Evolutionary conservation across 2,329 filamentous ascomycete genomes (phyloP), one percentile per base, ranked within the genome.

Genomic region (Trichophyton schoenleinii): DNA sequence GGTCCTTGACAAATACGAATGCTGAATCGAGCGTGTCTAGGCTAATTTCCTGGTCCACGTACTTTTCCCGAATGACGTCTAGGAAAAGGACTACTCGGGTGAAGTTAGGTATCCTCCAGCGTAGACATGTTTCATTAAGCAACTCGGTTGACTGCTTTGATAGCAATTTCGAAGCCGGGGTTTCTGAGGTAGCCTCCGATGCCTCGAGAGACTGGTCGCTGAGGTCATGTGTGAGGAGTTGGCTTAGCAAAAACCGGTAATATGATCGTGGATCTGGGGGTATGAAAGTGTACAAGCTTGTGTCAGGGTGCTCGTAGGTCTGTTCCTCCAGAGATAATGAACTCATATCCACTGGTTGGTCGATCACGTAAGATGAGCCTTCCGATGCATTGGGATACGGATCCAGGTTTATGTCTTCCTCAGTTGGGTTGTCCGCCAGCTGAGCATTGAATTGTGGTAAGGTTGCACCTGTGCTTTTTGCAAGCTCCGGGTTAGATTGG

Each of bases 71-170:
- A 5, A 90, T 82, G 61, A 95, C 88, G 75, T 97, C 94, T 41
- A 97, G 76, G 68, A 96, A 86, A 4, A 92, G 75, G 4, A 95
- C 84, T 59, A 90, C 80, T 52, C 91, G 83, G 2, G 90, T 89
- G 69, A 86, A 90, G 65, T 87, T 85, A 1, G 92, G 91, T 64
- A 99, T 81, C 58, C 94, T 86, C 94, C 94, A 99, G 68, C 91
- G 85, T 64, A 90, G 78, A 63, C 87, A 89, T 62, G 96, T 81
- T 72, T 97, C 92, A 63, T 87, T 88, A 64, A 99, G 75, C 53
- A 99, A 78, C 61, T 96, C 91, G 57, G 84, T 81, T 1, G 90
- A 94, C 64, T 88, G 83, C 67, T 87, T 89, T 0, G 90, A 94
- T 20, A 87, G 69, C 20, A 86, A 66, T 64, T 81, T 83, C 63